A percentile compares a stretch with the other conserved stretches of the same genome.
Evolutionary conservation across 176 grass and related monocot species (phyloP).

Genomic region (Olyra latifolia): DNA sequence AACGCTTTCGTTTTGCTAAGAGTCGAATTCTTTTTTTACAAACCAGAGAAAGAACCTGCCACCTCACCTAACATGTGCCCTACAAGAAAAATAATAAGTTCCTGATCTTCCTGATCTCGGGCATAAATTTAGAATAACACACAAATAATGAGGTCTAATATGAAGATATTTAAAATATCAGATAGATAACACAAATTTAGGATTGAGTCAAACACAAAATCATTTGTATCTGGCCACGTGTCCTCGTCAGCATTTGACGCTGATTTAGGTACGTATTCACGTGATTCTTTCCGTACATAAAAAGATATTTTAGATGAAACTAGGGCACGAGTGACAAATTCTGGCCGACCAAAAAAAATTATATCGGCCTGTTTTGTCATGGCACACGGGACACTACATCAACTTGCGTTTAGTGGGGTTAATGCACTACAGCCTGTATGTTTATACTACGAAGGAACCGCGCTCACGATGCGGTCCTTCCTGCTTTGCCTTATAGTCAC

Average conservation of each 20-base stretch:
- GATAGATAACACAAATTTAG: neutral
- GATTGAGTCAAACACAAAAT: neutral
- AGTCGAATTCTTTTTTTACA: too few relatives aligned
- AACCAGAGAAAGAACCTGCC: neutral
- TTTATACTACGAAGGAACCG: too few relatives aligned
- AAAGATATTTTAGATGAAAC: neutral
- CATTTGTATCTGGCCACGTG: neutral
- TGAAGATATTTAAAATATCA: too few relatives aligned
- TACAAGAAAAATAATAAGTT: neutral
- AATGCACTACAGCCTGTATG: too few relatives aligned
- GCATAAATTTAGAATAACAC: too few relatives aligned
- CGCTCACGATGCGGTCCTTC: too few relatives aligned
- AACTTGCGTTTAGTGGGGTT: neutral
- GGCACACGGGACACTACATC: neutral
- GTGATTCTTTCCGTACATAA: neutral
- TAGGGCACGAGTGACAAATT: too few relatives aligned
- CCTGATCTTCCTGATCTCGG: too few relatives aligned
- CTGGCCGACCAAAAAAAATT: neutral
- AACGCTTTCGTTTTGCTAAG: too few relatives aligned
- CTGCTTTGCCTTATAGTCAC: too few relatives aligned
- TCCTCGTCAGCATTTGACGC: neutral
- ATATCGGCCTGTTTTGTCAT: neutral
- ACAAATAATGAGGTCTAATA: too few relatives aligned
- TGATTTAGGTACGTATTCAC: constrained; percentile 32
- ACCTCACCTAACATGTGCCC: neutral